A percentile compares a stretch with the other conserved stretches of the same genome.
These are phyloP conservation scores for Coemansia sp. DNA, from an alignment of 192 early-diverging fungal species.

Conservation along the genomic window DNA sequence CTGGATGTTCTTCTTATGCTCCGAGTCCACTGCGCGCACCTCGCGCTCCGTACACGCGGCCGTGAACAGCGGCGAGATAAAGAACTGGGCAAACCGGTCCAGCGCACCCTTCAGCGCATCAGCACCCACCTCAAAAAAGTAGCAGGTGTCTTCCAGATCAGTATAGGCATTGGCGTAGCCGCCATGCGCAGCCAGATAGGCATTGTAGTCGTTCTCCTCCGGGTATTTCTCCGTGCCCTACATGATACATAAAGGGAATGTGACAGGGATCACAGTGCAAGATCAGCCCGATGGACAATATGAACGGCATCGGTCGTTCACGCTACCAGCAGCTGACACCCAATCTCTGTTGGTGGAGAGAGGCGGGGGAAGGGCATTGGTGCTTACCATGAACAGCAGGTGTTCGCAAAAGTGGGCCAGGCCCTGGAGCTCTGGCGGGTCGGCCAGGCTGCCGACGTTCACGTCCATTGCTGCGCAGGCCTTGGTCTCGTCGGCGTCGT, in stretches of 20 bases:
- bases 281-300: too few species aligned
- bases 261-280: too few species aligned
- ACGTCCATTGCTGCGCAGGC: constrained; percentile 63
- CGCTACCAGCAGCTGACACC: too few species aligned
- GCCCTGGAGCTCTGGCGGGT: constrained; percentile 63
- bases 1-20: constrained; percentile 94
- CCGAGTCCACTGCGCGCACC: constrained; percentile 91
- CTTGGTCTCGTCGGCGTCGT: constrained; percentile 55
- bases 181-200: constrained; percentile 36
- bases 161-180: constrained; percentile 51
- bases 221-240: constrained; percentile 69
- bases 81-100: constrained; percentile 87
- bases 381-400: constrained; percentile 60
- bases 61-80: constrained; percentile 84
- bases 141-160: constrained; percentile 45
- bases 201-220: constrained; percentile 66
- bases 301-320: too few species aligned
- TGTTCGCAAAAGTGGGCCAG: constrained; percentile 80
- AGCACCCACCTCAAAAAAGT: constrained; percentile 44
- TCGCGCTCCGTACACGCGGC: constrained; percentile 89
- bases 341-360: too few species aligned
- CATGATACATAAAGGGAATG: too few species aligned
- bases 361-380: too few species aligned
- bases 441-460: constrained; percentile 63
- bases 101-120: constrained; percentile 60